phyloP scores from a whole-genome alignment of 495 filamentous ascomycete genomes.

The Oidiodendron maius region DNA sequence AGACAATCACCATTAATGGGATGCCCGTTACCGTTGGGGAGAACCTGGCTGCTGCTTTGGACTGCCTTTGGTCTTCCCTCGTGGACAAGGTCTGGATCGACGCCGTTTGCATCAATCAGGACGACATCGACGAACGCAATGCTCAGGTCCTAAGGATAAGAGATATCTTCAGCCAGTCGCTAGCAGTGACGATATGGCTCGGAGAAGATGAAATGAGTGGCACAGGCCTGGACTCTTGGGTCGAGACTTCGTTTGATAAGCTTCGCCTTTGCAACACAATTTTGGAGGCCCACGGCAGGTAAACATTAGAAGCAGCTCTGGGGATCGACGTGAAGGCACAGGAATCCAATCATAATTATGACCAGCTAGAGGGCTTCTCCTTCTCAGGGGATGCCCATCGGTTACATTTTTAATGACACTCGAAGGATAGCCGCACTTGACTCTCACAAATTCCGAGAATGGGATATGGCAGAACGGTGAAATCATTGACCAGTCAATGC shows the following conservation, averaged over 20 bases:
- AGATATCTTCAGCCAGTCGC: constrained; percentile 13
- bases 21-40: constrained; percentile 10
- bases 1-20: constrained; percentile 15
- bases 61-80: too few species aligned
- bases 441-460: too few species aligned
- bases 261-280: constrained; percentile 15
- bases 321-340: constrained; percentile 15
- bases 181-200: constrained; percentile 16
- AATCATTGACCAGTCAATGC: too few species aligned
- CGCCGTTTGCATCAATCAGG: too few species aligned
- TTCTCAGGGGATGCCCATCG: constrained; percentile 8
- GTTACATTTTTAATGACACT: too few species aligned
- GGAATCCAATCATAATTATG: constrained; percentile 15
- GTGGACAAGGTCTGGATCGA: constrained; percentile 8
- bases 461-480: too few species aligned
- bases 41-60: constrained; percentile 15
- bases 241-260: constrained; percentile 17
- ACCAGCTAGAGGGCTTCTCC: constrained; percentile 11
- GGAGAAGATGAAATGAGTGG: constrained; percentile 14
- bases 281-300: constrained; percentile 16
- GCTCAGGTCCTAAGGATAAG: constrained; percentile 15
- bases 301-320: constrained; percentile 16
- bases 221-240: constrained; percentile 9
- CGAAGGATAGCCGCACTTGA: too few species aligned
- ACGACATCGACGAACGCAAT: constrained; percentile 16